Conservation (phyloP, 2,329 filamentous ascomycete genomes). For the Neoascochyta sp. region DNA sequence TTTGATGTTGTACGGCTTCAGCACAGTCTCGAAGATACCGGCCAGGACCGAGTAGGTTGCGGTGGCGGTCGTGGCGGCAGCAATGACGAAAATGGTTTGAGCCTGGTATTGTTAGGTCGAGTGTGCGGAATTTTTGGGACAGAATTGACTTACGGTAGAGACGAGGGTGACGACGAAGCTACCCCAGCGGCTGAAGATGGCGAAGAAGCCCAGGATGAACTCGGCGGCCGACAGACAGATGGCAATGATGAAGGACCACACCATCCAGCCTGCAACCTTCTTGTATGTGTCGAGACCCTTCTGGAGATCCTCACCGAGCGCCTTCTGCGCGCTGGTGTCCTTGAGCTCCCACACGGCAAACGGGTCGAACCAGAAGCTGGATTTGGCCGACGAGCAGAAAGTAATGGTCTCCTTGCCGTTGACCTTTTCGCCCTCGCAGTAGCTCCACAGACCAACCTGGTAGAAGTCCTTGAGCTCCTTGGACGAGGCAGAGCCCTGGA, state of each 20-base stretch:
- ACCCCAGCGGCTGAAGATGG: constrained; percentile 76
- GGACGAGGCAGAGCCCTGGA: constrained; percentile 37
- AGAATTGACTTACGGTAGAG: constrained; percentile 56
- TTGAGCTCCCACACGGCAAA: constrained; percentile 65
- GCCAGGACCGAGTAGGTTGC: constrained; percentile 68
- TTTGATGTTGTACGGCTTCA: constrained; percentile 68
- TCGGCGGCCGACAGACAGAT: constrained; percentile 66
- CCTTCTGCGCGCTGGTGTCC: constrained; percentile 46
- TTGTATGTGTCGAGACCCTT: constrained; percentile 69
- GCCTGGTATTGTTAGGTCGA: constrained; percentile 40
- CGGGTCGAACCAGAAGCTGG: constrained; percentile 72
- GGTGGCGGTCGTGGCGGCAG: constrained; percentile 69
- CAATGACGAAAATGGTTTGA: constrained; percentile 56
- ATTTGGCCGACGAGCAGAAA: constrained; percentile 66
- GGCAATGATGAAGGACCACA: constrained; percentile 73
- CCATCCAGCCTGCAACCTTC: constrained; percentile 74
- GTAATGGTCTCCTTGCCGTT: constrained; percentile 48
- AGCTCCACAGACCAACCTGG: constrained; percentile 80
- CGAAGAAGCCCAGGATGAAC: constrained; percentile 74
- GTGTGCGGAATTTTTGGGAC: constrained; percentile 7
- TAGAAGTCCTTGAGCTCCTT: constrained; percentile 68
- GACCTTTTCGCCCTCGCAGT: constrained; percentile 65
- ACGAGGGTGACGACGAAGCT: constrained; percentile 80
- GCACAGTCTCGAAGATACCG: constrained; percentile 62
- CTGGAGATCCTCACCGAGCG: constrained; percentile 63